Base-by-base conservation (phyloP, 495 filamentous ascomycete species). In the Podospora fimiseda region DNA sequence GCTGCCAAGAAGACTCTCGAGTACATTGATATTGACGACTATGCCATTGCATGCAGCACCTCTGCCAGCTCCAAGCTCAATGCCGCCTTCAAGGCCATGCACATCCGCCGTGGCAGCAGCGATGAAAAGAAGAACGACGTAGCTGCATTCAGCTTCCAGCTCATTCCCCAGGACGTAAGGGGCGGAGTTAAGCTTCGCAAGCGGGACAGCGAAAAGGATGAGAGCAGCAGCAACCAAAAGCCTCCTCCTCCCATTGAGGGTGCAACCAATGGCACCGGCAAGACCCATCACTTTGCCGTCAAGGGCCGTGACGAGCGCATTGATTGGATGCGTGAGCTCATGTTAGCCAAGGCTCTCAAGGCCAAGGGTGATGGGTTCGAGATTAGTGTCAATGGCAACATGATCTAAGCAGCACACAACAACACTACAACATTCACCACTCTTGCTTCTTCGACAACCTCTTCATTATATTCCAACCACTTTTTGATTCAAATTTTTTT, bases 281-380 rank as follows among this genome's bases (percentile, higher is more conserved):
- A 95, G 78, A 81, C 82, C n/a, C 92, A 98, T 61, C 88, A 96
- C 61, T 97, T 98, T 60, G 88, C 92, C 0, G 92, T 96, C 51
- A 85, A 86, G 66, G 80, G 75, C 50, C 77, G 89, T 0, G 89
- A 97, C 52, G 87, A 96, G 66, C 79, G 93, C 24, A 96, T 96
- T 53, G 92, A 95, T 58, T 98, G 93, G 93, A 96, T 96, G 93
- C 74, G 93, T 2, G 90, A 96, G 77, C 69, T 98, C 46, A 96
- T 98, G 93, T 81, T 98, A 19, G 91, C 92, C 3, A 95, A 91
- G 66, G 91, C 92, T 18, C 70, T 90, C 51, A 85, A 81, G 72
- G 86, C 88, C 62, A 89, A 89, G 72, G 83, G 84, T 14, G 82
- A 86, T 56, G 91, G 91, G 8, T 94, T 80, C 44, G 82, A 85